Evolutionary conservation across 108 stramenopile genomes (phyloP), one percentile per base, ranked within the genome.

Genomic region (Conticribra guillardii): DNA sequence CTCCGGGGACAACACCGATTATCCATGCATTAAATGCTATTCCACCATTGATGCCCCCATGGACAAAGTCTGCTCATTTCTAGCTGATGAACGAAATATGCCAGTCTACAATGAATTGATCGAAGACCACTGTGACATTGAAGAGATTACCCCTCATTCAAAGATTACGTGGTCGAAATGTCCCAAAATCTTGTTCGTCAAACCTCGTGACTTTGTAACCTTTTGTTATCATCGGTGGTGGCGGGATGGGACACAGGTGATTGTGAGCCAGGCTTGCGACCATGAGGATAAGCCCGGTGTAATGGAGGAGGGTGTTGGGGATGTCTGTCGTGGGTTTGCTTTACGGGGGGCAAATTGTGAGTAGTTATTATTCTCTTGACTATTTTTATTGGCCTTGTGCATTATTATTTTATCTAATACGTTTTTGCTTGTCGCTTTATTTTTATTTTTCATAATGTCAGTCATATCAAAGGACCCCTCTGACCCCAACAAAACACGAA

Each of bases 161-260:
- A 95, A 95, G 67, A 86, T 95, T 19, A 89, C 87, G 41, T 91
- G 88, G 88, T 81, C 79, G 19, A 80, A 87, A 65, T 76, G 83
- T 19, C 91, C 91, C 1, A 87, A 92, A 63, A 87, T 95, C 48
- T 60, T 95, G 49, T 92, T 95, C 57, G 75, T 95, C 24, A 88
- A 91, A 37, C 86, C 89, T 8, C 64, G 94, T 51, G 88, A 92
- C 54, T 91, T 95, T 66, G 87, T 95, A 47, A 91, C 94, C 0
- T 92, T 77, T 79, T 92, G 91, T 54, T 81, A 82, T 65, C 91
- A 95, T 79, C 79, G 90, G 61, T 95, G 94, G 94, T 64, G 81
- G 54, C 37, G 66, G 37, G 94, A 92, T 60, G 94, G 94, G 19
- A 91, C 81, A 28, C 83, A 85, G 73, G 84, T 95, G 2, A 78